phyloP scores from a whole-genome alignment of 2,329 filamentous ascomycete species.

The Colletotrichum noveboracense region DNA sequence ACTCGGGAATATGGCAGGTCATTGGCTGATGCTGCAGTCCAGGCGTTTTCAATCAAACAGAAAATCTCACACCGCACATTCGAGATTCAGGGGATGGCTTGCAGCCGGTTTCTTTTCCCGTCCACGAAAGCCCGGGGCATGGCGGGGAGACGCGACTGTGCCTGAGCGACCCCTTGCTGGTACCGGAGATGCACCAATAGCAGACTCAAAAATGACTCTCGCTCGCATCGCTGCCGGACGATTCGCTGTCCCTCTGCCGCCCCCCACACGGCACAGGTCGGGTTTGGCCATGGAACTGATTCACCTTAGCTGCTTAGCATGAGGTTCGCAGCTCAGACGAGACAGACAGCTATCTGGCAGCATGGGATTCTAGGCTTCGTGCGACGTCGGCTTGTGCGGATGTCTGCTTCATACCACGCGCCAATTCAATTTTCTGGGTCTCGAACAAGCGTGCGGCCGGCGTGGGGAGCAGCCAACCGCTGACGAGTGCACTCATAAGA shows the following conservation, averaged over 20 bases:
- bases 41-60: conserved; percentile 14
- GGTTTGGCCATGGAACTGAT: conserved; percentile 4
- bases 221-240: not conserved
- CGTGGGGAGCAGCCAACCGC: not conserved
- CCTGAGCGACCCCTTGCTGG: conserved; percentile 16
- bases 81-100: conserved; percentile 6
- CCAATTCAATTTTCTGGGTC: not conserved
- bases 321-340: conserved; percentile 17
- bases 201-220: not conserved
- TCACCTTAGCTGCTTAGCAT: conserved; percentile 20
- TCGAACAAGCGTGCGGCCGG: not conserved
- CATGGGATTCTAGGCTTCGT: not conserved
- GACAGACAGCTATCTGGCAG: not conserved
- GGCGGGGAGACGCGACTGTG: conserved; percentile 18
- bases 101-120: conserved; percentile 19
- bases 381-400: conserved; percentile 4
- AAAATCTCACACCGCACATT: conserved; percentile 23
- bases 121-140: not conserved
- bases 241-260: not conserved
- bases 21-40: not conserved
- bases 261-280: not conserved
- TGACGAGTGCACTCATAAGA: not conserved
- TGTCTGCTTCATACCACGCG: conserved; percentile 3
- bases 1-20: not conserved
- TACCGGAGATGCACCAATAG: conserved; percentile 4